phyloP scores from a whole-genome alignment of 495 filamentous ascomycete species.

The Aspergillus taichungensis region DNA sequence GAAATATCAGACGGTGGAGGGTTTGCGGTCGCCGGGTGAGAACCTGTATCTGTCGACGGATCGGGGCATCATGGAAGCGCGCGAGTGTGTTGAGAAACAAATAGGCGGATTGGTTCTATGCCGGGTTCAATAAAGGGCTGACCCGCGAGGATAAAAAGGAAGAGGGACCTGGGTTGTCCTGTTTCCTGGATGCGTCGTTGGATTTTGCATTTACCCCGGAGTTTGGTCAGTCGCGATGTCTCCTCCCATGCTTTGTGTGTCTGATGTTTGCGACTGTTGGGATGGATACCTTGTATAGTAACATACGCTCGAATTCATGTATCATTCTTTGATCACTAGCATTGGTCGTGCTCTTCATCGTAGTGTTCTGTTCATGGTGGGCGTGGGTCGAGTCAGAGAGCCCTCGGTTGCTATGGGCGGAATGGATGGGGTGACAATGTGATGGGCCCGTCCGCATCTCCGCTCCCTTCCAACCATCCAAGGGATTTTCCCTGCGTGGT shows the following conservation, averaged over 20 bases:
- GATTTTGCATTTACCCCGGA: slow-evolving; percentile 36
- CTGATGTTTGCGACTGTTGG: slow-evolving; percentile 26
- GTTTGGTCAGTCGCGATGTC: slow-evolving; percentile 36
- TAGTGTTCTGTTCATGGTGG: no score
- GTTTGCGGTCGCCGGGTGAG: slow-evolving; percentile 73
- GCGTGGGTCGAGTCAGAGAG: no score
- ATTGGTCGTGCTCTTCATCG: background rate
- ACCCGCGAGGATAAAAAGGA: slow-evolving; percentile 2
- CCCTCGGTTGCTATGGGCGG: no score
- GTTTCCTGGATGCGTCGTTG: slow-evolving; percentile 11
- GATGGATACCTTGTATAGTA: slow-evolving; percentile 36
- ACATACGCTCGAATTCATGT: slow-evolving; percentile 16
- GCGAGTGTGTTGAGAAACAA: slow-evolving; percentile 80
- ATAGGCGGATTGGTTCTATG: slow-evolving; percentile 78
- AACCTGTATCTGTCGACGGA: slow-evolving; percentile 72
- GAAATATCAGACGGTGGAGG: slow-evolving; percentile 53
- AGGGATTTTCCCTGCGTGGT: no score
- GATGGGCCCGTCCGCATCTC: no score
- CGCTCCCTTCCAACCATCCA: no score
- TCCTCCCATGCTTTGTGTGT: slow-evolving; percentile 24
- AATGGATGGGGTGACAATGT: no score
- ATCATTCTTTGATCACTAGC: slow-evolving; percentile 1
- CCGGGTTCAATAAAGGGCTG: slow-evolving; percentile 42
- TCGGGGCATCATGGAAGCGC: slow-evolving; percentile 69
- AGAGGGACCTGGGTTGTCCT: slow-evolving; percentile 10